These are phyloP conservation scores for Tolypocladium ovalisporum DNA, from an alignment of 2,329 filamentous ascomycete species.

Conservation along the genomic window DNA sequence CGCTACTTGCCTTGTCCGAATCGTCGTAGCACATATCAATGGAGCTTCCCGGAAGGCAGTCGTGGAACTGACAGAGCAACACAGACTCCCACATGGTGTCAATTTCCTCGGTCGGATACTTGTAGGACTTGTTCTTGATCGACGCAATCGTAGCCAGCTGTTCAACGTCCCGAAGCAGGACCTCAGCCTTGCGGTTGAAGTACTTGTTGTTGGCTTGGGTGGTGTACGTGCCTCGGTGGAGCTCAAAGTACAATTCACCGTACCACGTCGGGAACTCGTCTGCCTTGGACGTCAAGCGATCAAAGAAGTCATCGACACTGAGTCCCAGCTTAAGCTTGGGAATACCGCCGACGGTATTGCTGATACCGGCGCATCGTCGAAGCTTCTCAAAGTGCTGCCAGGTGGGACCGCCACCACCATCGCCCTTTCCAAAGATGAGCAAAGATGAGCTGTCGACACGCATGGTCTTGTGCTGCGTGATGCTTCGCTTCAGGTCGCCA, in stretches of 20 bases:
- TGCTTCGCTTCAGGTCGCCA: constrained; percentile 81
- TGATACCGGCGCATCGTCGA: constrained; percentile 79
- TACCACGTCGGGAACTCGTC: constrained; percentile 87
- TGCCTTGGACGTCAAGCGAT: constrained; percentile 68
- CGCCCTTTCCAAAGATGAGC: constrained; percentile 91
- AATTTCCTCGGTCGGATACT: constrained; percentile 88
- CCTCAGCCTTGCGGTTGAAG: constrained; percentile 81
- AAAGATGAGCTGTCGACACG: constrained; percentile 86
- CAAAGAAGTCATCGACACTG: constrained; percentile 92
- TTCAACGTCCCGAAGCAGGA: constrained; percentile 78
- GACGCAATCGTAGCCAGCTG: constrained; percentile 78
- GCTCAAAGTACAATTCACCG: constrained; percentile 94
- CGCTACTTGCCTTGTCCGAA: constrained; percentile 58
- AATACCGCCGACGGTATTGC: constrained; percentile 68
- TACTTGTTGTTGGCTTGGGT: constrained; percentile 96
- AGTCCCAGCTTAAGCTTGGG: constrained; percentile 82
- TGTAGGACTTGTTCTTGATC: constrained; percentile 60
- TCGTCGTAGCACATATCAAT: constrained; percentile 99
- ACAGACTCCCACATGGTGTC: constrained; percentile 93
- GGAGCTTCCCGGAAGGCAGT: constrained; percentile 86
- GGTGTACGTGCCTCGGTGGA: constrained; percentile 94
- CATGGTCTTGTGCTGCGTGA: constrained; percentile 89
- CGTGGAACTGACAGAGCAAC: constrained; percentile 92
- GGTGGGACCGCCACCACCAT: constrained; percentile 90
- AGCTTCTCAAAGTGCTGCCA: constrained; percentile 93